These are phyloP conservation scores for Pleurotus platypus DNA, from an alignment of 768 basidiomycete species.

Conservation along the genomic window DNA sequence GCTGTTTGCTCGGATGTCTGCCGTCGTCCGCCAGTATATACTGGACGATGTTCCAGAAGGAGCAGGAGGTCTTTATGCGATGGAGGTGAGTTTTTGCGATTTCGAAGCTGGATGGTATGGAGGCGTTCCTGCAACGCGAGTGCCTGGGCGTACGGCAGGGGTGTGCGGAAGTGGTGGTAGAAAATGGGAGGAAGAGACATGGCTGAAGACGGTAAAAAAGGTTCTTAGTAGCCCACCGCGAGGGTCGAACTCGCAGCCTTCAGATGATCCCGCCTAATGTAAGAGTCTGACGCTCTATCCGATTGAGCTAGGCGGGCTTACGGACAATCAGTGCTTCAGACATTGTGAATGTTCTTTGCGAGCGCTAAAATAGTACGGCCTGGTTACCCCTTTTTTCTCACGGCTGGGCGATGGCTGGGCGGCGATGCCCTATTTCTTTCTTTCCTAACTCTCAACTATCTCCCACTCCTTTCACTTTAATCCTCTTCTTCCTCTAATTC, in stretches of 20 bases:
- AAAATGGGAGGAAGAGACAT: conserved; percentile 57
- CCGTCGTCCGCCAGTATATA: conserved; percentile 92
- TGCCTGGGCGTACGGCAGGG: conserved; percentile 71
- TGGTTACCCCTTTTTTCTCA: too few species aligned
- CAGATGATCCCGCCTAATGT: conserved; percentile 41
- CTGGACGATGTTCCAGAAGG: conserved; percentile 86
- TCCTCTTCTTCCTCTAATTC: conserved; percentile 4
- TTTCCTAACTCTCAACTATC: conserved; percentile 1
- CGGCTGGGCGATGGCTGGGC: too few species aligned
- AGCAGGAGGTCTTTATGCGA: conserved; percentile 65
- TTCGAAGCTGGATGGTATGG: conserved; percentile 59
- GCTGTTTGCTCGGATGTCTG: conserved; percentile 62
- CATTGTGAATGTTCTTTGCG: too few species aligned
- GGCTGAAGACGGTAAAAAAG: background rate
- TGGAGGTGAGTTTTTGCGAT: conserved; percentile 30
- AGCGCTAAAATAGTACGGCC: too few species aligned
- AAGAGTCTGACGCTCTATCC: conserved; percentile 66
- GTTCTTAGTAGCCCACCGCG: conserved; percentile 61
- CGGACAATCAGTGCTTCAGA: background rate
- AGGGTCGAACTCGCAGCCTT: conserved; percentile 86
- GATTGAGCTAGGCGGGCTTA: conserved; percentile 60
- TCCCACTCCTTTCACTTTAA: conserved; percentile 1
- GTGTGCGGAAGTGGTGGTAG: conserved; percentile 75
- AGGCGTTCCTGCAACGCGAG: conserved; percentile 70
- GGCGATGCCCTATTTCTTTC: background rate